Evolutionary conservation across 306 rosid genomes (phyloP), one percentile per base, ranked within the genome.

Genomic region (Calophaca sinica): DNA sequence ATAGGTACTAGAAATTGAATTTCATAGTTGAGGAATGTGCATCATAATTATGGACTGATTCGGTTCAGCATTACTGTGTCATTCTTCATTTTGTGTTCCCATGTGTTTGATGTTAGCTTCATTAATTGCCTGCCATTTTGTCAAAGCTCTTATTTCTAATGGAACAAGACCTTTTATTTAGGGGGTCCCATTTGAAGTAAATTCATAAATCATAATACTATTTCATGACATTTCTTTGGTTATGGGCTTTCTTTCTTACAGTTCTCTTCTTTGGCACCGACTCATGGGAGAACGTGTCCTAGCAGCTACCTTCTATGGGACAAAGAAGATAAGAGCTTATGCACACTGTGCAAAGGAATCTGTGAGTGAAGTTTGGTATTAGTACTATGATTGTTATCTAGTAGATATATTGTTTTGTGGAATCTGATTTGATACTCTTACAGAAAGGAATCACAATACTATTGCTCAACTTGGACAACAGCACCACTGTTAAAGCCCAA

Each of bases 241-340:
- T 54, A 45, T 58, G 50, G 42, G 60, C 32, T 29, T 79, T 81
- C 51, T 80, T 20, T 9, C 5, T 54, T 65, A 60, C 87, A 94
- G 99, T 67, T 97, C 99, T 72, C 97, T 94, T 71, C 86, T 94
- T 48, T 94, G 96, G 96, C 96, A 92, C 74, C 81, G 87, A 44
- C 86, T 96, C 61, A 96, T 92, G 99, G 99, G 99, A 74, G 61
- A 79, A 52, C 88, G 86, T 9, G 96, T 88, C 29, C 83, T 92
- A 3, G 68, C 91, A 8, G 81, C 96, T 13, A 79, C 52, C 78
- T 96, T 94, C 79, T 68, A 48, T 5, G 96, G 93, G 70, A 81
- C 98, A 0, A 87, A 84, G 51, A 81, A 82, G 72, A 82, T 90
- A 70, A 84, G 97, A 63, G 87, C 96, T 69, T 96, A 96, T 54